A percentile compares a stretch with the other conserved stretches of the same genome.
Conservation (phyloP, 169 alveolate genomes). For the Plasmodium gonderi region DNA sequence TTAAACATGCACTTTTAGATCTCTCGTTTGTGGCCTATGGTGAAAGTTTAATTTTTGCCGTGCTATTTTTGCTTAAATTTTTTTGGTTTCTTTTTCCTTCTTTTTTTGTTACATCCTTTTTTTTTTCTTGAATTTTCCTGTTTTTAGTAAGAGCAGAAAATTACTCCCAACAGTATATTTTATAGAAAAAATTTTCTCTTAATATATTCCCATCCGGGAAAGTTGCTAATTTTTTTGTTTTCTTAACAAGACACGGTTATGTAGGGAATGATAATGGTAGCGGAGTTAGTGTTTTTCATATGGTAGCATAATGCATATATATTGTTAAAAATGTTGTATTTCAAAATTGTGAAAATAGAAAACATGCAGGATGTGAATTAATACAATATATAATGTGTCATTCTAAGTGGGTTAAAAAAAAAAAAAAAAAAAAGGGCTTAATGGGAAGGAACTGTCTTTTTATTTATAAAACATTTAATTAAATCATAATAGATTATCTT, state of each 20-base stretch:
- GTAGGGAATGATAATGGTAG: neutral
- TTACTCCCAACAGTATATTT: neutral
- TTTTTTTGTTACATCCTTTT: neutral
- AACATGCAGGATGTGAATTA: neutral
- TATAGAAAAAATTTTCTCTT: neutral
- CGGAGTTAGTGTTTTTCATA: neutral
- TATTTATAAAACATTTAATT: neutral
- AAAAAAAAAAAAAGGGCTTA: neutral
- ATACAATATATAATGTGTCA: neutral
- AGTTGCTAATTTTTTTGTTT: neutral
- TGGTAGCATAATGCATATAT: neutral
- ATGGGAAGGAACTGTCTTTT: neutral
- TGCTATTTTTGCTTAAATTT: neutral
- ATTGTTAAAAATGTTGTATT: neutral
- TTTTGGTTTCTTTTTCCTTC: neutral
- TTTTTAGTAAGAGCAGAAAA: neutral
- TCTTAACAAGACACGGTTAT: neutral
- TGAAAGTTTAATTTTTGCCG: neutral
- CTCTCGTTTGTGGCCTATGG: no score
- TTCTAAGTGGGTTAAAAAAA: neutral
- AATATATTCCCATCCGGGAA: neutral
- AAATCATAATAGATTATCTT: neutral
- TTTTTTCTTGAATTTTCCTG: neutral
- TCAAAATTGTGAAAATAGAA: neutral
- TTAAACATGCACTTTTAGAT: neutral